Evolutionary conservation across 2,329 filamentous ascomycete species (phyloP), one percentile per base, ranked within the genome.

Genomic region (Diplodia seriata): DNA sequence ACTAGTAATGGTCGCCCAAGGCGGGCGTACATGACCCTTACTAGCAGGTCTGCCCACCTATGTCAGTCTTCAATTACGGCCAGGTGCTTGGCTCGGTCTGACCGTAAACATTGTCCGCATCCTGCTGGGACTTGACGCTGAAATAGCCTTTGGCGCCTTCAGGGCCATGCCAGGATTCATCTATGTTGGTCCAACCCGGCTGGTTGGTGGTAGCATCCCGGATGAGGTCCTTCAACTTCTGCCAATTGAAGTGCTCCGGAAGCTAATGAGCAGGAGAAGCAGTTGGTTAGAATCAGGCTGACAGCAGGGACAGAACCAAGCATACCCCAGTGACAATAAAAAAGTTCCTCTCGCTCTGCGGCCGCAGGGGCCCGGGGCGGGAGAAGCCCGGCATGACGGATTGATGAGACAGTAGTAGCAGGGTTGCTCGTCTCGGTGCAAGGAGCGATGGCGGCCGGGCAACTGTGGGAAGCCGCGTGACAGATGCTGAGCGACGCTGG

Each of bases 221-320:
- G 33, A 78, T 73, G 33, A 76, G 70, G 47, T 80, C 78, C 69
- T 80, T 80, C 71, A 79, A 76, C n/a, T 75, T 73, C 72, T 76
- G 73, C 78, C 78, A 80, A 7, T 55, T 68, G 61, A 64, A 69
- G 50, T 70, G n/a, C 3, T 36, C 29, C 2, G 68, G 70, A 23
- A 70, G 38, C 69, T 70, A 8, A 33, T 33, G 31, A 7, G 31
- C 8, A 33, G 40, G 15, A 9, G n/a, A 14, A 4, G 33, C 7
- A 9, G n/a, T 7, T 7, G n/a, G 18, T 29, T 11, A 18, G 18
- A 5, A 18, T 26, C 8, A 38, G 33, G 26, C 15, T 47, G 43
- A 14, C 51, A 23, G 14, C 11, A 29, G 1, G 6, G n/a, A 38
- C 7, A 15, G 20, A 33, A 33, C 14, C 18, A 51, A 40, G 23